Conservation (phyloP, 306 rosid genomes). For the Lithocarpus polystachyus region DNA sequence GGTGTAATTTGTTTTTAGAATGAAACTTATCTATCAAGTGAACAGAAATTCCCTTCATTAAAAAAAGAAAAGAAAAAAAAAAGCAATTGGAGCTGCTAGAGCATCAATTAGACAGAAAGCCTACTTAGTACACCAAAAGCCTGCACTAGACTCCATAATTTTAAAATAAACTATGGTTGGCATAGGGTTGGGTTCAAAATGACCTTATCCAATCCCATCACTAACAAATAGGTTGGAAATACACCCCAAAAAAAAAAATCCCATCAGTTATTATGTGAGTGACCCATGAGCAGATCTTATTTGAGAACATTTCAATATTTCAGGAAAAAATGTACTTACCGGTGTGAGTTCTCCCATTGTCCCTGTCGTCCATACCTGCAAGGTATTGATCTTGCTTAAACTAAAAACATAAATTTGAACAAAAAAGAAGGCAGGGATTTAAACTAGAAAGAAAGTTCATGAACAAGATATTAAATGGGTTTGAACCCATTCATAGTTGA, state of each 20-base stretch:
- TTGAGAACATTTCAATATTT: constrained; percentile 1
- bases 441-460: neutral
- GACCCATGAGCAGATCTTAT: neutral
- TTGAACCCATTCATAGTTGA: neutral
- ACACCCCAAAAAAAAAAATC: neutral
- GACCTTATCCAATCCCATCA: neutral
- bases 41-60: neutral
- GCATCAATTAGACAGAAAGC: neutral
- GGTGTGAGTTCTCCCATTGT: constrained; percentile 94
- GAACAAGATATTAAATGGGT: neutral
- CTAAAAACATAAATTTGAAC: constrained; percentile 14
- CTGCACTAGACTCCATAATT: neutral
- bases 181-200: neutral
- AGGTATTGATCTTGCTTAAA: constrained; percentile 13
- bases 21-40: neutral
- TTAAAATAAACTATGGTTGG: neutral
- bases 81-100: neutral
- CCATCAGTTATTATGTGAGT: neutral
- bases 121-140: neutral
- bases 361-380: constrained; percentile 90
- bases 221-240: neutral
- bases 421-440: neutral
- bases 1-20: neutral
- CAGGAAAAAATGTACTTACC: constrained; percentile 36
- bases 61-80: neutral